Conservation (phyloP, 2,329 filamentous ascomycete species). For the Venturia aucupariae region DNA sequence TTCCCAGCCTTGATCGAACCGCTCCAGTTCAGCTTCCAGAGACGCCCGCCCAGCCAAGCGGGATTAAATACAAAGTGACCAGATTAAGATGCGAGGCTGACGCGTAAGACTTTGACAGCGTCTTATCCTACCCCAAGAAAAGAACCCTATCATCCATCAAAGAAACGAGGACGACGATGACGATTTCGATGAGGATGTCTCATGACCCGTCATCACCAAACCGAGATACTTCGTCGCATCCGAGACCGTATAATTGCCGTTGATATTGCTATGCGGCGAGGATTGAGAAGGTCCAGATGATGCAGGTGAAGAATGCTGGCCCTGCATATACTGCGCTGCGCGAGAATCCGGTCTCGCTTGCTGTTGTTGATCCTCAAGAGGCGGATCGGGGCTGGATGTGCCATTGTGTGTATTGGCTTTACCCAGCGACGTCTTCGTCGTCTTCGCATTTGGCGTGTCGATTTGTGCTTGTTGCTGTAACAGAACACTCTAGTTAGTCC, state of each 20-base stretch:
- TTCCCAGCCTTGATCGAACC: neutral
- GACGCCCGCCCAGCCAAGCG: neutral
- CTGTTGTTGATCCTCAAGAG: neutral
- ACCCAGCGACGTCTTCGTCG: neutral
- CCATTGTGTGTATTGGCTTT: neutral
- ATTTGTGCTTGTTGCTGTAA: slow-evolving; percentile 1
- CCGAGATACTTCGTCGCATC: slow-evolving; percentile 3
- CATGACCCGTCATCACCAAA: neutral
- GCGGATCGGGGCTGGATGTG: neutral
- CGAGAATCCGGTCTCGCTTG: slow-evolving; percentile 3
- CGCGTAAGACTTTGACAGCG: neutral
- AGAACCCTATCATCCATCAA: neutral
- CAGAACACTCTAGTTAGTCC: slow-evolving; percentile 2
- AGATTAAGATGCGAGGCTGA: neutral
- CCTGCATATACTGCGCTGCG: slow-evolving; percentile 1
- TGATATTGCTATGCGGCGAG: neutral
- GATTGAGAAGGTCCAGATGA: neutral
- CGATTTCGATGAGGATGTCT: neutral
- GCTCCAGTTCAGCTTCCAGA: neutral
- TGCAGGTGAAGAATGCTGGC: slow-evolving; percentile 6
- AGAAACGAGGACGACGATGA: slow-evolving; percentile 5
- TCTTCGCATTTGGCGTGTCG: neutral
- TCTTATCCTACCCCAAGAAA: neutral
- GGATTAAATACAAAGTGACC: neutral
- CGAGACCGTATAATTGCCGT: neutral